These are phyloP conservation scores for Punctularia strigosozonata DNA, from an alignment of 768 basidiomycete genomes.

Conservation along the genomic window DNA sequence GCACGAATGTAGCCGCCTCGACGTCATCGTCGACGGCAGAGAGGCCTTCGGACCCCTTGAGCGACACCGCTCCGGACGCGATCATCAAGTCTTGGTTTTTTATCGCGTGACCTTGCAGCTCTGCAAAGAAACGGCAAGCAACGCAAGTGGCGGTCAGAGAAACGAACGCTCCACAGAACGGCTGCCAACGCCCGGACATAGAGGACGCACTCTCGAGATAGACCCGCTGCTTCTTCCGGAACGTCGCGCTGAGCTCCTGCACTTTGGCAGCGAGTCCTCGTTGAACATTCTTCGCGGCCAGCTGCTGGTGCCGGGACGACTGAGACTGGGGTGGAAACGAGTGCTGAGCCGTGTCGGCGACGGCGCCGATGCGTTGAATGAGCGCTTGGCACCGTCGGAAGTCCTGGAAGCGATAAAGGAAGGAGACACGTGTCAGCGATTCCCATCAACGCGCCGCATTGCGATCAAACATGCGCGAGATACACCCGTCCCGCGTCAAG, in stretches of 20 bases:
- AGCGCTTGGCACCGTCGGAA: conserved; percentile 33
- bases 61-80: conserved; percentile 76
- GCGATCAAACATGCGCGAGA: too few species aligned
- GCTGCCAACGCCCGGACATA: conserved; percentile 8
- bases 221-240: conserved; percentile 95
- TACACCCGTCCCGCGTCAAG: too few species aligned
- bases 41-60: conserved; percentile 73
- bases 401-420: conserved; percentile 17
- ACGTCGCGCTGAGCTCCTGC: conserved; percentile 83
- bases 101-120: conserved; percentile 93
- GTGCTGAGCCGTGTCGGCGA: conserved; percentile 30
- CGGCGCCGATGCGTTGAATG: conserved; percentile 64
- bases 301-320: conserved; percentile 34
- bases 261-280: conserved; percentile 92
- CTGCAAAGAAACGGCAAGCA: conserved; percentile 26
- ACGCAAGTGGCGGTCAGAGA: conserved; percentile 4
- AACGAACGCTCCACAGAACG: conserved; percentile 8
- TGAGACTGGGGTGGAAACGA: conserved; percentile 48
- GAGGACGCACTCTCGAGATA: conserved; percentile 89
- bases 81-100: conserved; percentile 92
- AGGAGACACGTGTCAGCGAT: conserved; percentile 3
- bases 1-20: conserved; percentile 54
- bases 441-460: too few species aligned
- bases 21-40: conserved; percentile 87
- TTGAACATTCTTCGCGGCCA: conserved; percentile 88